Evolutionary conservation across 1,139 yeast species (phyloP).

Genomic region (Ashbya aceris): DNA sequence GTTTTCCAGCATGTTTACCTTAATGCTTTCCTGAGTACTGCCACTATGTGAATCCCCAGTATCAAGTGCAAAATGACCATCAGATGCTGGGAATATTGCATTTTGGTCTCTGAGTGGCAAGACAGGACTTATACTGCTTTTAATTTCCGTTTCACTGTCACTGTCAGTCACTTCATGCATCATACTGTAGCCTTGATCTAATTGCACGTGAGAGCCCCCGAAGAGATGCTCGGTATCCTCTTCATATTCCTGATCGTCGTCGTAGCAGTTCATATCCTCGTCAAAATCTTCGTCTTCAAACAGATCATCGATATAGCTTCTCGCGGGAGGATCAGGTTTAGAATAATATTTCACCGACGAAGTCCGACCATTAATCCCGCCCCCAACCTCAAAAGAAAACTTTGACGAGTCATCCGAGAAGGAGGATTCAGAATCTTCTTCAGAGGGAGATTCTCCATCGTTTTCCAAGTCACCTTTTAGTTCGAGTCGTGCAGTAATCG

Average conservation of each 20-base stretch:
- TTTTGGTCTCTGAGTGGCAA: too few relatives aligned
- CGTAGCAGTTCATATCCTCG: slow-evolving; percentile 42
- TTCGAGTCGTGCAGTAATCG: background rate
- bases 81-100: too few relatives aligned
- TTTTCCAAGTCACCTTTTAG: background rate
- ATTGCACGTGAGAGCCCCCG: slow-evolving; percentile 30
- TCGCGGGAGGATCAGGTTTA: slow-evolving; percentile 23
- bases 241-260: slow-evolving; percentile 29
- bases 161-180: slow-evolving; percentile 6
- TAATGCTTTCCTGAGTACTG: background rate
- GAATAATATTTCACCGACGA: slow-evolving; percentile 52
- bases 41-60: too few relatives aligned
- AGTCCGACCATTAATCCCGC: slow-evolving; percentile 45
- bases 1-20: slow-evolving; percentile 2
- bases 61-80: too few relatives aligned
- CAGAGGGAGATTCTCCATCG: slow-evolving; percentile 1
- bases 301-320: slow-evolving; percentile 32
- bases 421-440: slow-evolving; percentile 6
- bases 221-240: slow-evolving; percentile 37
- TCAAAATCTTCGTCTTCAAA: slow-evolving; percentile 44
- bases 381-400: slow-evolving; percentile 51
- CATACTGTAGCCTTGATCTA: slow-evolving; percentile 19
- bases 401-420: slow-evolving; percentile 34
- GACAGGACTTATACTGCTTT: background rate
- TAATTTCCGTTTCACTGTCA: slow-evolving; percentile 8